Base-by-base conservation (phyloP, 495 filamentous ascomycete species). In the Trypethelium eluteriae region DNA sequence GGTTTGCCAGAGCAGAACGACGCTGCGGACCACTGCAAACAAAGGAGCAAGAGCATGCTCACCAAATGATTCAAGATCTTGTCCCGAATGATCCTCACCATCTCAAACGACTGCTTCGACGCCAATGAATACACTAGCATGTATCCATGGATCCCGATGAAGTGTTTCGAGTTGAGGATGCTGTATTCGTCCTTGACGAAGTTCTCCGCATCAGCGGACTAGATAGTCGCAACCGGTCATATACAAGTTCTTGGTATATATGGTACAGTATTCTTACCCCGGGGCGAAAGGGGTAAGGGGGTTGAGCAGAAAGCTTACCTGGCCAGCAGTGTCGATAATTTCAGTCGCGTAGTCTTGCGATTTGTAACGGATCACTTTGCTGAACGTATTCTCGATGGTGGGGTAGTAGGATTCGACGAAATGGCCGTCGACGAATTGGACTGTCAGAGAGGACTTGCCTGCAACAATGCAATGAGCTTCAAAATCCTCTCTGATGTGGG, bases 351-450 rank as follows among this genome's bases (percentile, higher is more conserved):
- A 98, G 70, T 98, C 94, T 76, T 97, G 92, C 16, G 88, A 87
- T 75, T 92, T 92, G 77, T 88, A 87, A 68, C 89, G 89, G 74
- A 99, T 98, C 70, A 91, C 87, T 72, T 94, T 93, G 78, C 89
- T 93, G 76, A 98, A 98, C 12, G 93, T 98, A 76, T 98, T 99
- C 80, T 98, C 94, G 72, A 99, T 97, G 35, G 94, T 99, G 34
- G 94, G 94, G 79, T 98, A 99, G 78, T 99, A 99, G 76, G 89
- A 93, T 76, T 98, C 95, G 72, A 98, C 93, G 71, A 99, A 99
- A 78, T 96, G 92, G 72, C 91, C 91, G 76, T 98, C 94, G 74
- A 97, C 93, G 76, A 94, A 98, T 75, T 92, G 95, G 34, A 98
- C 95, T 5, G 95, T 96, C 67, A 99, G 87, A 49, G 94, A 98